A percentile compares a stretch with the other conserved stretches of the same genome.
These are phyloP conservation scores for Closterium sp. DNA, from an alignment of 139 green algal genomes.

Conservation along the genomic window DNA sequence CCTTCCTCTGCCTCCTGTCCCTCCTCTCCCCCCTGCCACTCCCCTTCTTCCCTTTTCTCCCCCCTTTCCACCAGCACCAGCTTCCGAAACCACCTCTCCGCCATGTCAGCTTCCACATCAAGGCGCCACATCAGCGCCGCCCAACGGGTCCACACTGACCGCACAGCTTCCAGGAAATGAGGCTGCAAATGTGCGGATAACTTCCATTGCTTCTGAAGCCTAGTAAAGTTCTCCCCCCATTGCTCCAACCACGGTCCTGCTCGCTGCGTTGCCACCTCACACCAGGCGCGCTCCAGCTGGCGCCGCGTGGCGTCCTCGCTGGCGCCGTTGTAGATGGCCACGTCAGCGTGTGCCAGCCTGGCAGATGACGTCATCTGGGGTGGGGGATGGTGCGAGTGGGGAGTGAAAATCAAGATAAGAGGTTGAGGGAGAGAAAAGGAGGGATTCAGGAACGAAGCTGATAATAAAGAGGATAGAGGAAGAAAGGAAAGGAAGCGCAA, in stretches of 20 bases:
- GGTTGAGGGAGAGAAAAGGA: too few relatives aligned
- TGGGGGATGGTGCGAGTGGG: background rate
- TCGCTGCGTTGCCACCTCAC: background rate
- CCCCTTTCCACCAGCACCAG: background rate
- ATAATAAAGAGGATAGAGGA: background rate
- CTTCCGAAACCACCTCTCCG: background rate
- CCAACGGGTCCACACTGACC: conserved; percentile 22
- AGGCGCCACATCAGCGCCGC: conserved; percentile 14
- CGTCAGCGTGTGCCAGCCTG: conserved; percentile 22
- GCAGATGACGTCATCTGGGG: conserved; percentile 28
- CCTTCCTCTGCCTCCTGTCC: too few relatives aligned
- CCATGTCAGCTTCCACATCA: conserved; percentile 1
- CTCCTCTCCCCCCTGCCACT: too few relatives aligned
- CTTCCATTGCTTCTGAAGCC: too few relatives aligned
- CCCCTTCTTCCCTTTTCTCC: background rate
- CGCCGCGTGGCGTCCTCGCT: conserved; percentile 3
- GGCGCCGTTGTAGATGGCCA: conserved; percentile 23
- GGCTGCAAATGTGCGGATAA: background rate
- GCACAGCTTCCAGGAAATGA: background rate
- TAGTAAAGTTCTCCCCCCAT: background rate
- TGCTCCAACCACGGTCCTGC: background rate
- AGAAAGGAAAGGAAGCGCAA: background rate
- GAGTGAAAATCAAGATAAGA: too few relatives aligned
- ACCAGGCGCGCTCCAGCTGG: conserved; percentile 16
- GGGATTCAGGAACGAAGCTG: too few relatives aligned